These are phyloP conservation scores for Coemansia sp. DNA, from an alignment of 192 early-diverging fungal species.

Conservation along the genomic window DNA sequence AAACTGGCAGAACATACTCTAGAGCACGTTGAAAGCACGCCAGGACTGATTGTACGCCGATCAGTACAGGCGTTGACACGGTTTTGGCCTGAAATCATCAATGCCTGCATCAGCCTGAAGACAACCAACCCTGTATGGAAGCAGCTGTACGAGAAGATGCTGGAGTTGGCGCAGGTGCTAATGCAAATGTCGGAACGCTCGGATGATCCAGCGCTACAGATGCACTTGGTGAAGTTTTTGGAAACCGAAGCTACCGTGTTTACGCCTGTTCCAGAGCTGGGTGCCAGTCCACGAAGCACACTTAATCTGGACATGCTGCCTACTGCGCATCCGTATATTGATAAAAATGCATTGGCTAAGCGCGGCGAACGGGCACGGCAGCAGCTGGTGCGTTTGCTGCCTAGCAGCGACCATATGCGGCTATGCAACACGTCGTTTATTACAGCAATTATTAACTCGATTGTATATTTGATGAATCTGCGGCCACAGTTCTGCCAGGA, in stretches of 20 bases:
- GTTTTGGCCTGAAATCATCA: conserved; percentile 37
- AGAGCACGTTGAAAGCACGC: conserved; percentile 26
- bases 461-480: conserved; percentile 47
- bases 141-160: conserved; percentile 20
- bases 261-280: conserved; percentile 1
- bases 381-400: conserved; percentile 42
- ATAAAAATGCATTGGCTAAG: conserved; percentile 14
- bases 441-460: conserved; percentile 42
- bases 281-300: neutral
- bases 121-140: conserved; percentile 14
- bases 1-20: conserved; percentile 27
- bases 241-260: conserved; percentile 44
- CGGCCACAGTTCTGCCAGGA: conserved; percentile 43
- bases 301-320: conserved; percentile 21
- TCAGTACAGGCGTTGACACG: conserved; percentile 41
- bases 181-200: conserved; percentile 18
- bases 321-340: conserved; percentile 27
- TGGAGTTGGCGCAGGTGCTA: conserved; percentile 15
- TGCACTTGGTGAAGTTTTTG: conserved; percentile 45
- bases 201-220: conserved; percentile 43
- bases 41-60: conserved; percentile 37
- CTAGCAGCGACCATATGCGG: conserved; percentile 42
- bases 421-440: conserved; percentile 50
- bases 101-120: conserved; percentile 9
- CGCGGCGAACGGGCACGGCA: conserved; percentile 35